Conservation (phyloP, 768 basidiomycete genomes). For the Phanerochaete carnosa region DNA sequence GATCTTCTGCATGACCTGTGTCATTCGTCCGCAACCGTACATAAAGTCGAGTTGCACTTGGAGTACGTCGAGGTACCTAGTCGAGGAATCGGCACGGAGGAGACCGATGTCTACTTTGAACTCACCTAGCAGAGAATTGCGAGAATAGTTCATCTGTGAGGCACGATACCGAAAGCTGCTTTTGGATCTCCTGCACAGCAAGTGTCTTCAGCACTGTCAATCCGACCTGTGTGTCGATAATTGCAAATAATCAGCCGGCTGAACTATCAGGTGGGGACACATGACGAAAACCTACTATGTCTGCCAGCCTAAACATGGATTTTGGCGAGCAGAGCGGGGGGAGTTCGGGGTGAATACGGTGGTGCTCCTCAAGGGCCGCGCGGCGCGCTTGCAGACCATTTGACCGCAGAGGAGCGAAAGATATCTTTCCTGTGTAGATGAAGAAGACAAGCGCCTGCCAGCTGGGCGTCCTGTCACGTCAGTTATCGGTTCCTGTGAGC, state of each 20-base stretch:
- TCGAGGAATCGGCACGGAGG: background rate
- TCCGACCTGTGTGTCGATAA: background rate
- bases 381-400: background rate
- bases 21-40: background rate
- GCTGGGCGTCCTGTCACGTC: background rate
- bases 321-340: constrained; percentile 2
- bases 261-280: background rate
- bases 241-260: background rate
- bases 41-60: background rate
- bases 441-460: constrained; percentile 6
- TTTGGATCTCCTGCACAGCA: background rate
- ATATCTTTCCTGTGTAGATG: constrained; percentile 4
- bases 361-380: background rate
- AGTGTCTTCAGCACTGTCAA: background rate
- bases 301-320: constrained; percentile 9
- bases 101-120: background rate
- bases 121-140: background rate
- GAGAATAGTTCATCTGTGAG: background rate
- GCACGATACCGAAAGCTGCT: background rate
- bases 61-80: background rate
- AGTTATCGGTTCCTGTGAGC: background rate
- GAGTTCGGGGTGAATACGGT: background rate
- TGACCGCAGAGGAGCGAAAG: constrained; percentile 3
- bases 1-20: background rate
- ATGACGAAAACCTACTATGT: background rate